Base-by-base conservation (phyloP, 2,329 filamentous ascomycete genomes). In the Remersonia thermophila region DNA sequence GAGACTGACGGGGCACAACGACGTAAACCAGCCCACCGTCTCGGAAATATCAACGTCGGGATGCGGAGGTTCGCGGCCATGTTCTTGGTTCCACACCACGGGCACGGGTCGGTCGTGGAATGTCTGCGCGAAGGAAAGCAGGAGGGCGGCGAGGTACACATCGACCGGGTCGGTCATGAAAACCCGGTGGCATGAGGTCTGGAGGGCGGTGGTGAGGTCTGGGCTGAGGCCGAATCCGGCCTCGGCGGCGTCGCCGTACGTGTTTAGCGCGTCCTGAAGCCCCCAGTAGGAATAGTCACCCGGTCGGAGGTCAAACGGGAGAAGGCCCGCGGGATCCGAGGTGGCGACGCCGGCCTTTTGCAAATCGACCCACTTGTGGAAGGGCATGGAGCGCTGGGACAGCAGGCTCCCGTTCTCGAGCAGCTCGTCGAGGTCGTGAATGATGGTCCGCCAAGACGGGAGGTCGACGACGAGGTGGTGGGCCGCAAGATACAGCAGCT, bases 11-110 rank as follows among this genome's bases (percentile, higher is more conserved):
- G 72, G 72, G 33, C 64, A 70, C 10, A 77, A 54, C 0, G 69
- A 65, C 2, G 71, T 73, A 43, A 77, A 74, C 71, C 71, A 76
- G 2, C 72, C 73, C 0, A 77, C 69, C 0, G 71, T 76, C 35
- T 71, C 59, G 4, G 65, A 63, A 1, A 74, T 61, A 50, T 76
- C 67, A 10, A 68, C 55, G 12, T 65, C 62, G 0, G 53, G 50
- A 17, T 62, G 62, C 42, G 60, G 60, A 2, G 56, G 50, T n/a
- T 62, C 54, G 12, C 69, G 57, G 12, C 68, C 68, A 27, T 65
- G 60, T 40, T 70, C 67, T 42, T 69, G 65, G 36, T 66, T 69
- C 68, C 68, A 77, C 0, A 77, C 47, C 1, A 65, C 64, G 0
- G 72, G 73, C 0, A 59, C 51, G 0, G 47, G 41, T 13, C 72